A percentile compares a stretch with the other conserved stretches of the same genome.
These are phyloP conservation scores for Mollisiaceae sp. DNA, from an alignment of 2,329 filamentous ascomycete genomes.

Conservation along the genomic window DNA sequence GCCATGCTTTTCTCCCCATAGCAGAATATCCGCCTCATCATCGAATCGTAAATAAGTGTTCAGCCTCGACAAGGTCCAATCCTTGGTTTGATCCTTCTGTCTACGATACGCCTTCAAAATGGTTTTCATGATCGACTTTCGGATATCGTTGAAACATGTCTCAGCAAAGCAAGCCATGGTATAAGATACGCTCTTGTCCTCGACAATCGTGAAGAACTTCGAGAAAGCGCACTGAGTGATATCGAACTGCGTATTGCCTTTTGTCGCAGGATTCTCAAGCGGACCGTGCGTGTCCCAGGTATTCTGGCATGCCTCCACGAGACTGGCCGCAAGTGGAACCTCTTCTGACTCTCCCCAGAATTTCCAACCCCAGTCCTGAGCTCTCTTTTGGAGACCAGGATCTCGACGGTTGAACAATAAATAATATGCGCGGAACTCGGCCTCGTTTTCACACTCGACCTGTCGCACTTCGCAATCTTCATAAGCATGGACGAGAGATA, in stretches of 20 bases:
- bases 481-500: conserved; percentile 70
- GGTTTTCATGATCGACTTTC: conserved; percentile 61
- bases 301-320: conserved; percentile 65
- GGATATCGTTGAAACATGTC: conserved; percentile 67
- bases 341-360: conserved; percentile 62
- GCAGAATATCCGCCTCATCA: conserved; percentile 67
- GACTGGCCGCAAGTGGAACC: conserved; percentile 64
- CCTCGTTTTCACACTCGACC: conserved; percentile 64
- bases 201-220: conserved; percentile 65
- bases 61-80: conserved; percentile 61
- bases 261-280: conserved; percentile 48
- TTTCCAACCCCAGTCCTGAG: conserved; percentile 59
- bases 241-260: conserved; percentile 35
- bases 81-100: conserved; percentile 61
- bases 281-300: conserved; percentile 63
- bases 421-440: conserved; percentile 70
- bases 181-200: conserved; percentile 63
- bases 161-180: conserved; percentile 74
- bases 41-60: conserved; percentile 70
- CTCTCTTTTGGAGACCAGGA: conserved; percentile 59
- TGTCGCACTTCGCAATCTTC: conserved; percentile 66
- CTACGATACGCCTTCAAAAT: conserved; percentile 61
- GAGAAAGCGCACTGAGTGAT: conserved; percentile 55
- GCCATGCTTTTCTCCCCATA: conserved; percentile 64
- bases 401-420: conserved; percentile 66